Conservation (phyloP, 1,284 basidiomycete species). For the Puccinia novopanici region DNA sequence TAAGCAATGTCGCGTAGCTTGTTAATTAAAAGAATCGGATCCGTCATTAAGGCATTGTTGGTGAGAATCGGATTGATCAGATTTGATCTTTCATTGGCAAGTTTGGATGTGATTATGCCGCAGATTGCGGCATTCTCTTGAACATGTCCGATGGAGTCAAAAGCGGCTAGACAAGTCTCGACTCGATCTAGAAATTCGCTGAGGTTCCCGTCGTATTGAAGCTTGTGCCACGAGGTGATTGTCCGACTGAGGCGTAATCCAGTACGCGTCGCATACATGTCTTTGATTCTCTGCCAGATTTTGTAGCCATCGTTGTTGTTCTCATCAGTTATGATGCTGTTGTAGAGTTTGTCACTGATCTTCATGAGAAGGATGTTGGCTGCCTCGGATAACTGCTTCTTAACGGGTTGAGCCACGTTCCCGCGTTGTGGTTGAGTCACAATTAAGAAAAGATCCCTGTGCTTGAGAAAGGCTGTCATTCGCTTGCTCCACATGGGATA, state of each 20-base stretch:
- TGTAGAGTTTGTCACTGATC: background rate
- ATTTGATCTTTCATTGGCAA: no score
- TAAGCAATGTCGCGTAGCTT: background rate
- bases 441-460: background rate
- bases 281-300: no score
- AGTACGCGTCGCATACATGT: no score
- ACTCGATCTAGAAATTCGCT: background rate
- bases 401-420: background rate
- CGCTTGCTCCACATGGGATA: background rate
- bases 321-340: background rate
- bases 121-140: background rate
- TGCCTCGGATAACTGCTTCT: background rate
- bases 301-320: background rate
- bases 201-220: background rate
- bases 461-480: background rate
- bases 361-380: background rate
- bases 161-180: background rate
- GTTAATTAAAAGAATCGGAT: background rate
- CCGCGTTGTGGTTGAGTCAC: background rate
- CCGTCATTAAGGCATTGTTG: background rate
- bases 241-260: background rate
- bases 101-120: no score
- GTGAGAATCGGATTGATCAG: no score
- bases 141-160: no score
- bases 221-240: background rate